Base-by-base conservation (phyloP, 2,329 filamentous ascomycete species). In the Didymella keratinophila region DNA sequence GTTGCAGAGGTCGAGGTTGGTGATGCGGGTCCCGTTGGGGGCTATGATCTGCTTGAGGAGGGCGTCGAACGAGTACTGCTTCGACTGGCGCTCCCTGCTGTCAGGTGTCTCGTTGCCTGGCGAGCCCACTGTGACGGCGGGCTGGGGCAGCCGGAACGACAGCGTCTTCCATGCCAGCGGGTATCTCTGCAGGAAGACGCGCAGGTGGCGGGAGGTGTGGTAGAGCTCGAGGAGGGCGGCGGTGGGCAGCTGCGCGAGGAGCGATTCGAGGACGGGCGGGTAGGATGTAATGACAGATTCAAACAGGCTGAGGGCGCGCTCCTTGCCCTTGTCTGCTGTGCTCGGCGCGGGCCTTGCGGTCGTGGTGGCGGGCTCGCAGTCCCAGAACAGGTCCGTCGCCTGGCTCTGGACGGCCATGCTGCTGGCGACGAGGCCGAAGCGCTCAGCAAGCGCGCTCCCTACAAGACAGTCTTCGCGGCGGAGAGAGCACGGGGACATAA, bases 101-200 rank as follows among this genome's bases (percentile, higher is more conserved):
- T 79, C 77, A 16, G 76, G 74, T 41, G 75, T 77, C 62, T 79
- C 76, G 49, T 74, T 76, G 61, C 75, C 78, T 11, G 76, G 74
- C 28, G 75, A 73, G 52, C 71, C 73, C 16, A 76, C 68, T 18
- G 69, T 62, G 42, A 72, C 69, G 12, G 77, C 72, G 51, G 77
- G 77, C 67, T 78, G 75, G 28, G 77, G 78, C 56, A 86, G 75
- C 37, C 85, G 82, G 72, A 87, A 87, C 12, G 85, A 87, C 27
- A 87, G 79, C 58, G 84, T 82, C 69, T 81, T 83, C 84, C 85
- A 87, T 76, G 85, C 84, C 47, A 84, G 82, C 36, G 85, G 85
- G 69, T 86, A 87, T n/a, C 71, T 74, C 58, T 78, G 76, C 49
- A 87, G 78, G 67, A 87, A 85, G 51, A 74, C 75, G 65, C 83